Base-by-base conservation (phyloP, 345 rosid genomes). In the Ricinus communis region DNA sequence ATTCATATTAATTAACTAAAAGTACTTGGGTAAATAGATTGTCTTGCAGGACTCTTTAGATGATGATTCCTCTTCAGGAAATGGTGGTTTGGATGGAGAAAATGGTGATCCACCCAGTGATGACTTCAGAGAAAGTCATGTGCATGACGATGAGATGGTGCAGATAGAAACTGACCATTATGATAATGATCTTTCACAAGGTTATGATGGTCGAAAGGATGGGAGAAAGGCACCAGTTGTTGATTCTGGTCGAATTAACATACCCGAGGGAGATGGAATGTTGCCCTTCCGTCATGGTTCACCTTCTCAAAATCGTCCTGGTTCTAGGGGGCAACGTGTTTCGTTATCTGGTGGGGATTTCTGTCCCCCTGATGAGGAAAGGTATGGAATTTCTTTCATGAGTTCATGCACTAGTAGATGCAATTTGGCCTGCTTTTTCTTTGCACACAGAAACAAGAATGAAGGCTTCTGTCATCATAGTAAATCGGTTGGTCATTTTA, bases 41-140 rank as follows among this genome's bases (percentile, higher is more conserved):
- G 86, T 87, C 57, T 89, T 88, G 77, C 90, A 96, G 81, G 93
- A 82, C 65, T 69, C 87, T 18, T 27, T 74, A 15, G 91, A 85
- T 41, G 87, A 81, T 79, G 88, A 84, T 73, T 86, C 91, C 38
- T 70, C 93, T 11, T 24, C 74, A 2, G 91, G 84, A 73, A 73
- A 82, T 70, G 85, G 62, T 70, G 79, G 69, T 28, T 62, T 12
- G 21, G 86, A 86, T 59, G 68, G 61, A 62, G 72, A 71, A 24
- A 76, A 81, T 28, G 71, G 70, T 85, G 85, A 77, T 71, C 65
- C 47, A n/a, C 76, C 80, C 47, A 79, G 24, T 67, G 84, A 70
- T 65, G 87, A 83, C 40, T 59, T 66, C 67, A 75, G 67, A 76
- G 83, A 67, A 58, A 76, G 71, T 63, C 78, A 67, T 73, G 76